Evolutionary conservation across 345 rosid genomes (phyloP), one percentile per base, ranked within the genome.

Genomic region (Carallia pectinifolia): DNA sequence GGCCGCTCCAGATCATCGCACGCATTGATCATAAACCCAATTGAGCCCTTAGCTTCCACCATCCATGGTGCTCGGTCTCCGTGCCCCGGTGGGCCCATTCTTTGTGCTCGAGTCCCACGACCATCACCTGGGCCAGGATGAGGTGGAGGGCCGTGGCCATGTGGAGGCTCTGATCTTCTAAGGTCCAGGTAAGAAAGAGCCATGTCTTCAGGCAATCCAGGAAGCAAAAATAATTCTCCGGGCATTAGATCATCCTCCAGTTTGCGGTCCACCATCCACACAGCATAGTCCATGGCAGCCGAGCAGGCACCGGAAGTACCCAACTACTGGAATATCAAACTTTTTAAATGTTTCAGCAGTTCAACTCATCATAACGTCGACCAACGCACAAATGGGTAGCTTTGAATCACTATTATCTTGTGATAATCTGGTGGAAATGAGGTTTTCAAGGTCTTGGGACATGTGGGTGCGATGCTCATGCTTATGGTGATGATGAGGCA

Each of bases 281-380:
- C 17, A 23, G 75, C 81, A n/a, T 60, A 67, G 71, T 80, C 76
- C 64, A 80, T 23, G 7, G 81, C 75, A 0, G 76, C 80, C 0
- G 71, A 66, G 76, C 83, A 80, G 2, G 81, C 83, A 17, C 81
- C 81, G 1, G 72, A 76, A 2, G 83, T 80, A 73, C 39, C 76
- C 77, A 17, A 76, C 17, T 0, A 38, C 53, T n/a, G 76, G 71
- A 62, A 80, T 44, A 16, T 53, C 58, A 31, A 58, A 68, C 16
- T 44, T 64, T 6, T 38, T 34, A 53, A 80, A 70, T 6, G 66
- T 29, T 5, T 67, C 72, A 55, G 0, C 8, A 27, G 74, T 33
- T 81, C 82, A 80, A n/a, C 67, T 60, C 79, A 80, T 80, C 76
- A 80, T 80, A 62, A 83, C 75, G 69, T 83, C 86, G 27, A 83